A percentile compares a stretch with the other conserved stretches of the same genome.
These are phyloP conservation scores for Cubamyces lactineus DNA, from an alignment of 768 basidiomycete species.

Conservation along the genomic window DNA sequence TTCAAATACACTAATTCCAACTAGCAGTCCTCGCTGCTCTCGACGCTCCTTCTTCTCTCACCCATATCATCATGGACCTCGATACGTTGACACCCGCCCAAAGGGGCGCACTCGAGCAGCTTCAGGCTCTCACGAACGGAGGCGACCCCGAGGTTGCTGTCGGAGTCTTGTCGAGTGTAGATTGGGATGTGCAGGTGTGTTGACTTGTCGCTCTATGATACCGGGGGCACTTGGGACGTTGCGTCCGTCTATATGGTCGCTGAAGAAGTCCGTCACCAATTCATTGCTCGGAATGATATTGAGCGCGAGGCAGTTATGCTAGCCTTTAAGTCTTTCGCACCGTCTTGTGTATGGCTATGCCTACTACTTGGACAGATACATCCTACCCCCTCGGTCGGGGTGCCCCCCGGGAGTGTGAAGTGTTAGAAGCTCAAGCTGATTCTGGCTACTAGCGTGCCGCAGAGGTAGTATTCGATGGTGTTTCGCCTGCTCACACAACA, in stretches of 20 bases:
- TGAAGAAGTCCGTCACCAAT: no score
- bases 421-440: not conserved
- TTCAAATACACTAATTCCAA: conserved; percentile 19
- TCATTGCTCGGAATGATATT: no score
- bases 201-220: not conserved
- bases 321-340: no score
- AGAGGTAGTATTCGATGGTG: conserved; percentile 57
- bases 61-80: conserved; percentile 21
- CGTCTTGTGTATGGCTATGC: no score
- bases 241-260: no score
- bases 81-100: conserved; percentile 34
- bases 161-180: conserved; percentile 60
- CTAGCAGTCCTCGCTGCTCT: conserved; percentile 21
- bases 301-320: no score
- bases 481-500: conserved; percentile 25
- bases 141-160: conserved; percentile 64
- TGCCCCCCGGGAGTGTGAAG: no score
- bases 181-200: conserved; percentile 73
- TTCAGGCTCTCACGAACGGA: conserved; percentile 61
- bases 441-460: conserved; percentile 53
- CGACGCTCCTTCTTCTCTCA: conserved; percentile 23
- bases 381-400: no score
- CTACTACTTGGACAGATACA: no score
- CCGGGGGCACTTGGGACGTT: no score
- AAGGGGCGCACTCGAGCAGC: conserved; percentile 41